Conservation (phyloP, 441 rosid species). For the Adansonia madagascariensis region DNA sequence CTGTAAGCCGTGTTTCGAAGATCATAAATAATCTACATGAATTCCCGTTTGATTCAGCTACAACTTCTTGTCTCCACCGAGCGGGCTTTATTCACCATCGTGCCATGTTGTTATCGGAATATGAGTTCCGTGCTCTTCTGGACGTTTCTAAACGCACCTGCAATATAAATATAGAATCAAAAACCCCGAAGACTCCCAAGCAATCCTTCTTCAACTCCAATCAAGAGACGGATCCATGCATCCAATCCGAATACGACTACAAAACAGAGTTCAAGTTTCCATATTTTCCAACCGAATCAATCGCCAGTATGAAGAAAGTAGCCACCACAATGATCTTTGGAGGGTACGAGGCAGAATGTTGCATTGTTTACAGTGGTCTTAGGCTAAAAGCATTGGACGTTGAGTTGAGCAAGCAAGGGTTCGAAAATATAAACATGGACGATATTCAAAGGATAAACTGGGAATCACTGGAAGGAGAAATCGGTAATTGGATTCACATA, state of each 20-base stretch:
- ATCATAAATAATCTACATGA: conserved; percentile 39
- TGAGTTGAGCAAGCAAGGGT: conserved; percentile 45
- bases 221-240: conserved; percentile 25
- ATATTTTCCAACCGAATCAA: conserved; percentile 28
- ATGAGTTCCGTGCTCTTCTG: conserved; percentile 42
- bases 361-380: conserved; percentile 34
- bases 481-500: conserved; percentile 39
- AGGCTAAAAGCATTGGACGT: conserved; percentile 41
- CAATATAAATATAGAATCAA: conserved; percentile 22
- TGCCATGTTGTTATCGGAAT: conserved; percentile 46
- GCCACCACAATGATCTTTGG: conserved; percentile 47
- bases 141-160: conserved; percentile 21
- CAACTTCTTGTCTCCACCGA: conserved; percentile 39
- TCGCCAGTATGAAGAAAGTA: conserved; percentile 37
- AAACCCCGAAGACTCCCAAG: conserved; percentile 36
- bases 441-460: conserved; percentile 50
- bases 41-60: conserved; percentile 31
- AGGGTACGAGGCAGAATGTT: conserved; percentile 54
- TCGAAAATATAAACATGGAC: conserved; percentile 42
- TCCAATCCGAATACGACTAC: conserved; percentile 20
- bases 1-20: conserved; percentile 50
- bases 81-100: conserved; percentile 40
- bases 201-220: conserved; percentile 26
- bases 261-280: conserved; percentile 41
- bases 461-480: conserved; percentile 55